Evolutionary conservation across 2,329 filamentous ascomycete species (phyloP).

Genomic region (Apiospora kogelbergensis): DNA sequence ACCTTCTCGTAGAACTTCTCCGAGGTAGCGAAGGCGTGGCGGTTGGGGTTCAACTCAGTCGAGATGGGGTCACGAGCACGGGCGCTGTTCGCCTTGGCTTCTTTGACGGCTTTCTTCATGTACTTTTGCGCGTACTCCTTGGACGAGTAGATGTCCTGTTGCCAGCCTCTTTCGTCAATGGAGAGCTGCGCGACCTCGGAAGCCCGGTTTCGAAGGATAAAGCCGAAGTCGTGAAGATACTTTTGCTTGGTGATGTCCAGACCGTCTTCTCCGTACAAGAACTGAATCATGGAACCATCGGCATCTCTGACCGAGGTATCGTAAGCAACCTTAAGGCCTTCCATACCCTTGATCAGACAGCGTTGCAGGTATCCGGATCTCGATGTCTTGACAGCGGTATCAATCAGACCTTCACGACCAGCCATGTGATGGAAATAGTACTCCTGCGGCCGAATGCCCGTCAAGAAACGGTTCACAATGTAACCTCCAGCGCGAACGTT

Average conservation of each 20-base stretch:
- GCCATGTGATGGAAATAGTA: slow-evolving; percentile 99
- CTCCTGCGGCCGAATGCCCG: slow-evolving; percentile 93
- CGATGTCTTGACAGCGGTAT: slow-evolving; percentile 98
- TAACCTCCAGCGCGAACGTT: slow-evolving; percentile 89
- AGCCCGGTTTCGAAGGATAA: slow-evolving; percentile 81
- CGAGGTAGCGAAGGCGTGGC: slow-evolving; percentile 81
- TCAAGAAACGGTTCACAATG: slow-evolving; percentile 94
- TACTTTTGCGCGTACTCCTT: slow-evolving; percentile 67
- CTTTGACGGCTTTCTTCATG: slow-evolving; percentile 80
- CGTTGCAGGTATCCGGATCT: slow-evolving; percentile 94
- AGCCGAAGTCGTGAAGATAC: slow-evolving; percentile 86
- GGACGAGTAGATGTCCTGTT: slow-evolving; percentile 45
- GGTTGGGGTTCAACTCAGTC: slow-evolving; percentile 71
- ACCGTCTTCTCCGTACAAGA: slow-evolving; percentile 95
- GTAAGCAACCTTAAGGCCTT: slow-evolving; percentile 88
- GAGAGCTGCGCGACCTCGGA: slow-evolving; percentile 78
- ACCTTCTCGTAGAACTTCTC: slow-evolving; percentile 78
- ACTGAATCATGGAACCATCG: slow-evolving; percentile 91
- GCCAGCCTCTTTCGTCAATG: slow-evolving; percentile 52
- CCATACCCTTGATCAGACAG: slow-evolving; percentile 98
- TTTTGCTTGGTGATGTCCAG: slow-evolving; percentile 93
- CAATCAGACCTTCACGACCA: slow-evolving; percentile 94
- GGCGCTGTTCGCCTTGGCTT: slow-evolving; percentile 54
- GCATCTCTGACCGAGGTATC: slow-evolving; percentile 93
- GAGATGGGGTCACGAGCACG: slow-evolving; percentile 75